Conservation (phyloP, 2,329 filamentous ascomycete species). For the Zalaria sp. region DNA sequence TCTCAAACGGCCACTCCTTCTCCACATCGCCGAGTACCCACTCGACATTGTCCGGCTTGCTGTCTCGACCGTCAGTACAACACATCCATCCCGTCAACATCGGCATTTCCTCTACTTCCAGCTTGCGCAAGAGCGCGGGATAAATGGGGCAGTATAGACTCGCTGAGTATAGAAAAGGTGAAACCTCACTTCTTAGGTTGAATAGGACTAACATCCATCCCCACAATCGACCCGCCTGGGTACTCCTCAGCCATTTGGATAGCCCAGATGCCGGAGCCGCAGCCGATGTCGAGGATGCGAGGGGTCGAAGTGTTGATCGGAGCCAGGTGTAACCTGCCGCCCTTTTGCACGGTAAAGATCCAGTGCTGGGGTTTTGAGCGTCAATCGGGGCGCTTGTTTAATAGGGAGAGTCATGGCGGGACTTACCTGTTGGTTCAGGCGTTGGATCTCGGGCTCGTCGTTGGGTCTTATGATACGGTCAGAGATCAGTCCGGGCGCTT, state of each 20-base stretch:
- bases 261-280: conserved; percentile 12
- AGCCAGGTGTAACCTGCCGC: conserved; percentile 7
- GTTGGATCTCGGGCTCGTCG: conserved; percentile 12
- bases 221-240: conserved; percentile 9
- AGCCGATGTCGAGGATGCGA: conserved; percentile 8
- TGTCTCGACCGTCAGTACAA: background rate
- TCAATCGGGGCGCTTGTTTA: background rate
- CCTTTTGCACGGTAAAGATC: conserved; percentile 9
- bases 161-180: background rate
- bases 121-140: too few relatives aligned
- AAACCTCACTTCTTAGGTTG: conserved; percentile 5
- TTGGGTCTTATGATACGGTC: conserved; percentile 5
- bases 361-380: conserved; percentile 6
- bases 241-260: conserved; percentile 12
- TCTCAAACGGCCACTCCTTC: conserved; percentile 9
- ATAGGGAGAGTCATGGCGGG: too few relatives aligned
- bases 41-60: conserved; percentile 10
- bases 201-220: conserved; percentile 12
- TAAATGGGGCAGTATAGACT: background rate
- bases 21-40: conserved; percentile 12
- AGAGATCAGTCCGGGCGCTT: too few relatives aligned
- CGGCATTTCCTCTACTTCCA: too few relatives aligned
- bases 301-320: conserved; percentile 7
- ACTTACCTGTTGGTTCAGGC: conserved; percentile 7
- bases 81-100: background rate